Conservation (phyloP, 768 basidiomycete species). For the Collybia sordida region DNA sequence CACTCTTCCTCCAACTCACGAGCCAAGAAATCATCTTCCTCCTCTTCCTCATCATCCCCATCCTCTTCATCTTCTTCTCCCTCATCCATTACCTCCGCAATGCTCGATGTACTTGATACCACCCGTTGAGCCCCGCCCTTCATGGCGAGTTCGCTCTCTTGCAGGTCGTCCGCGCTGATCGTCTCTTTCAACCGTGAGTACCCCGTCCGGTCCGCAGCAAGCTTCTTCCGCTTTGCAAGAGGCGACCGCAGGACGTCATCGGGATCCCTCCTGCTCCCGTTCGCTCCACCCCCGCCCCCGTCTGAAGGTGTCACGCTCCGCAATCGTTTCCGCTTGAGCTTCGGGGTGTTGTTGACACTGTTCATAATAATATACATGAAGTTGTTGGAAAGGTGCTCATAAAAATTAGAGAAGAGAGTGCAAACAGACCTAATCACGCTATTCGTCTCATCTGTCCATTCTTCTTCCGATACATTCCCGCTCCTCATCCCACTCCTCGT, state of each 20-base stretch:
- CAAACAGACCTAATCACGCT: slow-evolving; percentile 32
- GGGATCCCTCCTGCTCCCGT: slow-evolving; percentile 30
- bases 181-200: slow-evolving; percentile 70
- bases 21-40: slow-evolving; percentile 81
- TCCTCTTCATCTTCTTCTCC: slow-evolving; percentile 46
- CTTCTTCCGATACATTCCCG: slow-evolving; percentile 49
- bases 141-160: slow-evolving; percentile 13
- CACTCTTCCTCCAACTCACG: slow-evolving; percentile 75
- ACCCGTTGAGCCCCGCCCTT: slow-evolving; percentile 13
- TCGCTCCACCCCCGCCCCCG: slow-evolving; percentile 34
- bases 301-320: slow-evolving; percentile 75
- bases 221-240: slow-evolving; percentile 77
- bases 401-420: neutral
- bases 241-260: slow-evolving; percentile 60
- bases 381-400: neutral
- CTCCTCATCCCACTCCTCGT: slow-evolving; percentile 45
- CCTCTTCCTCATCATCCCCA: slow-evolving; percentile 49
- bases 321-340: slow-evolving; percentile 62
- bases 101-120: slow-evolving; percentile 9
- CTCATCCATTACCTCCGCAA: slow-evolving; percentile 30
- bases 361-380: slow-evolving; percentile 9
- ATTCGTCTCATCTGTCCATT: slow-evolving; percentile 49
- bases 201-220: slow-evolving; percentile 63
- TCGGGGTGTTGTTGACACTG: slow-evolving; percentile 41
- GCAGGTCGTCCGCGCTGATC: slow-evolving; percentile 54